A percentile compares a stretch with the other conserved stretches of the same genome.
phyloP scores from a whole-genome alignment of 2,329 filamentous ascomycete species.

The Fusarium verrucosum region DNA sequence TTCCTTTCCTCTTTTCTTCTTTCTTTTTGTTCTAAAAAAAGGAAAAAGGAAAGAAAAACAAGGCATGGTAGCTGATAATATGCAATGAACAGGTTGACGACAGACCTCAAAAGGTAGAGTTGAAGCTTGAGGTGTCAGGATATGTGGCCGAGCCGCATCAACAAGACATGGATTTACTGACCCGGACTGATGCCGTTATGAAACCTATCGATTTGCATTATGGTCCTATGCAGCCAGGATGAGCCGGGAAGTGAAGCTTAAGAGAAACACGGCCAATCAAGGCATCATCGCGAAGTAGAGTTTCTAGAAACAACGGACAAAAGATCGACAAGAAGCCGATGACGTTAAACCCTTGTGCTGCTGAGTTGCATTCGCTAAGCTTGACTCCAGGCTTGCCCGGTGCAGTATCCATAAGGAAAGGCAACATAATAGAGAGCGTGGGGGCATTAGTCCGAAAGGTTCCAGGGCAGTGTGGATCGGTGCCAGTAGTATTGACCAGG shows the following conservation, averaged over 20 bases:
- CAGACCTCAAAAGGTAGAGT: neutral
- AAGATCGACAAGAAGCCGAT: slow-evolving; percentile 14
- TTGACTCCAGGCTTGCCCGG: neutral
- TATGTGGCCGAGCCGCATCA: neutral
- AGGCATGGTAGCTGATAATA: neutral
- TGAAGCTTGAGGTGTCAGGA: neutral
- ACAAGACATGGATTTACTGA: slow-evolving; percentile 18
- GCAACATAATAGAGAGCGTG: slow-evolving; percentile 3
- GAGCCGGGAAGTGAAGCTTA: neutral
- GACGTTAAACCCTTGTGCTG: slow-evolving; percentile 11
- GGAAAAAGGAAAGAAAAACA: no score
- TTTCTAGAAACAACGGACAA: slow-evolving; percentile 14
- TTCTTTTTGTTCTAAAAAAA: no score
- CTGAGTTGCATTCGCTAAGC: slow-evolving; percentile 2
- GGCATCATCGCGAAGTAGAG: neutral
- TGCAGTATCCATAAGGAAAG: neutral
- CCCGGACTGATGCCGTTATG: slow-evolving; percentile 11
- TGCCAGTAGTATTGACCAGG: neutral
- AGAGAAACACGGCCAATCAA: slow-evolving; percentile 1
- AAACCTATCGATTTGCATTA: slow-evolving; percentile 3
- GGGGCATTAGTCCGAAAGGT: slow-evolving; percentile 12
- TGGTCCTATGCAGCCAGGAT: neutral
- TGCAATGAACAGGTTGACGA: neutral
- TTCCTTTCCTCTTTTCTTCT: no score
- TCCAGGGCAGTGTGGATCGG: slow-evolving; percentile 2